A percentile compares a stretch with the other conserved stretches of the same genome.
These are phyloP conservation scores for Salix brachista DNA, from an alignment of 345 rosid genomes.

Conservation along the genomic window DNA sequence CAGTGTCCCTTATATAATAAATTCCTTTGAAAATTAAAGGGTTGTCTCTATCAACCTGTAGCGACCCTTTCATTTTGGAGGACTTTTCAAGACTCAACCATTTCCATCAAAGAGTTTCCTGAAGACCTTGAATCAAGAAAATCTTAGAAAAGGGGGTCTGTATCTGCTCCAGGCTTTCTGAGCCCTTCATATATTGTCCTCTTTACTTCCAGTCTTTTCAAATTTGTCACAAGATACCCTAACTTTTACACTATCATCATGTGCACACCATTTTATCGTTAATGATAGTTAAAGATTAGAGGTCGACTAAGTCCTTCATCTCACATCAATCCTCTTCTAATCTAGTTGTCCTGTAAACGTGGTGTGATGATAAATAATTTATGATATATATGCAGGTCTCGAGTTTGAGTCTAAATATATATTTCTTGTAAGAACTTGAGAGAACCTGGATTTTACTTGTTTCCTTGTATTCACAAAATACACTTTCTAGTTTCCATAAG, in stretches of 20 bases:
- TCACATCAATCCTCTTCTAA: neutral
- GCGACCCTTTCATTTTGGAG: constrained; percentile 3
- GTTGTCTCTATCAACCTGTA: neutral
- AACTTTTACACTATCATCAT: neutral
- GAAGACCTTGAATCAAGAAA: constrained; percentile 4
- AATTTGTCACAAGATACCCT: neutral
- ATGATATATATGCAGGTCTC: too few species aligned
- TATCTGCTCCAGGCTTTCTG: neutral
- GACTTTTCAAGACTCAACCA: neutral
- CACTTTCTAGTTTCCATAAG: too few species aligned
- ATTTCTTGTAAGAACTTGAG: rapidly evolving
- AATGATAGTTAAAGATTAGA: neutral
- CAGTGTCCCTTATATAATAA: neutral
- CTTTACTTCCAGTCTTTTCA: neutral
- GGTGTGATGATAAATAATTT: too few species aligned
- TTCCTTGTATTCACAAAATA: rapidly evolving
- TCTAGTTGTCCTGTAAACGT: too few species aligned
- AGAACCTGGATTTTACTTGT: rapidly evolving
- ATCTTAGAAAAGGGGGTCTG: constrained; percentile 2
- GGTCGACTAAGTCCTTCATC: neutral
- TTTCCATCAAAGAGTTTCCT: neutral
- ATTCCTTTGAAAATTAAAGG: neutral
- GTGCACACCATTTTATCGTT: neutral
- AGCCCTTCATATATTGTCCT: neutral
- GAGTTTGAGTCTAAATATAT: rapidly evolving